These are phyloP conservation scores for Colletotrichum brevisporum DNA, from an alignment of 2,329 filamentous ascomycete species.

Conservation along the genomic window DNA sequence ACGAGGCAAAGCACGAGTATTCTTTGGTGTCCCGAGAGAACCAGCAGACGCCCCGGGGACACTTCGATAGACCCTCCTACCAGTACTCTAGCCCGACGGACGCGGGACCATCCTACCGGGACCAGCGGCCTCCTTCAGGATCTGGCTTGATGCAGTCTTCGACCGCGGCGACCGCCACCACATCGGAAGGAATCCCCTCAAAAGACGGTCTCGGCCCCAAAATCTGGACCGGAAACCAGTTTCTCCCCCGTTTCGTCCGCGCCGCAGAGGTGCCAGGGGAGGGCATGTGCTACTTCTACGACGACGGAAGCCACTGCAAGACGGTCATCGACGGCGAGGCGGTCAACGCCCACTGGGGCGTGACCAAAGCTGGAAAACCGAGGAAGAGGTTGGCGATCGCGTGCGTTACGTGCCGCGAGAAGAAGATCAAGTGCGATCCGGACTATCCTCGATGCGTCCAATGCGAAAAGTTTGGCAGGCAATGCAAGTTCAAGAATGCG, in stretches of 20 bases:
- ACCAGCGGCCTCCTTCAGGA: slow-evolving; percentile 45
- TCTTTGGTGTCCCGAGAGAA: slow-evolving; percentile 58
- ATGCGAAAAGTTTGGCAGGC: slow-evolving; percentile 90
- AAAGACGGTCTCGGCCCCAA: slow-evolving; percentile 76
- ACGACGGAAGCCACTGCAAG: slow-evolving; percentile 86
- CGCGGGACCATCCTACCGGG: slow-evolving; percentile 44
- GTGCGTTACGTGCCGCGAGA: slow-evolving; percentile 93
- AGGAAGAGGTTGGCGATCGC: slow-evolving; percentile 91
- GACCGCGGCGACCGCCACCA: slow-evolving; percentile 47
- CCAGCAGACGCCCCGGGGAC: slow-evolving; percentile 48
- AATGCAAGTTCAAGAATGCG: slow-evolving; percentile 90
- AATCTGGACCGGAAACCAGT: slow-evolving; percentile 78
- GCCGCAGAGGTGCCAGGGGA: slow-evolving; percentile 80
- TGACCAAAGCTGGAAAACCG: slow-evolving; percentile 94
- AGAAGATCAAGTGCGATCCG: slow-evolving; percentile 98
- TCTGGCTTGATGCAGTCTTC: slow-evolving; percentile 46
- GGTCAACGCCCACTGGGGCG: slow-evolving; percentile 93
- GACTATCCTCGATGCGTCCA: slow-evolving; percentile 90
- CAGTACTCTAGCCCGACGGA: slow-evolving; percentile 56
- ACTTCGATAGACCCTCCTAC: slow-evolving; percentile 52
- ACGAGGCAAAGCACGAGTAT: slow-evolving; percentile 62
- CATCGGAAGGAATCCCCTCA: slow-evolving; percentile 60
- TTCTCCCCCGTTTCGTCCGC: slow-evolving; percentile 75
- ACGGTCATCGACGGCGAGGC: slow-evolving; percentile 87
- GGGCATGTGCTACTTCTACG: slow-evolving; percentile 87